phyloP scores from a whole-genome alignment of 1,284 basidiomycete genomes.

The Trichosporon asahii region DNA sequence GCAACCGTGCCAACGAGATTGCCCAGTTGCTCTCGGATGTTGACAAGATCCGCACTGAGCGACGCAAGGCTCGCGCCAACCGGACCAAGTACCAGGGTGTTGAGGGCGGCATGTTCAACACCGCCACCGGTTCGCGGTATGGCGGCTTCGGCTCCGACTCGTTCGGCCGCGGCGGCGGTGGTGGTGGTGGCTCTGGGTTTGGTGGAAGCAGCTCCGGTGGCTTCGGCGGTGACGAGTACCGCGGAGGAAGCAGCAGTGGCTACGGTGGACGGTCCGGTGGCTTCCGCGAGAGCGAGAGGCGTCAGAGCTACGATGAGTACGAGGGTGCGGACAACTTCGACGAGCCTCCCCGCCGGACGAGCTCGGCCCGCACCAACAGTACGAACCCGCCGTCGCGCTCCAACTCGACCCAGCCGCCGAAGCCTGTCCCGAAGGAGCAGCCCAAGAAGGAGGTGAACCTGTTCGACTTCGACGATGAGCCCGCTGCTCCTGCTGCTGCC shows the following conservation, averaged over 20 bases:
- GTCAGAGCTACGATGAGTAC: constrained; percentile 69
- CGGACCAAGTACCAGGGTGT: constrained; percentile 77
- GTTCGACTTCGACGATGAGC: constrained; percentile 71
- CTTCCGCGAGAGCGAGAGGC: constrained; percentile 16
- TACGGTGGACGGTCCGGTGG: background rate
- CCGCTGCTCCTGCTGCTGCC: constrained; percentile 34
- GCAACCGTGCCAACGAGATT: constrained; percentile 75
- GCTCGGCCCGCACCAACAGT: constrained; percentile 16
- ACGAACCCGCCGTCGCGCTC: constrained; percentile 44
- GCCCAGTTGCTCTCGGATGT: constrained; percentile 85
- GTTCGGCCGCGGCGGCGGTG: constrained; percentile 55
- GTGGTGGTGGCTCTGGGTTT: constrained; percentile 49
- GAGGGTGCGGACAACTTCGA: constrained; percentile 94
- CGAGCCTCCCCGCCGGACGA: constrained; percentile 43
- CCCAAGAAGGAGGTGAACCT: constrained; percentile 61
- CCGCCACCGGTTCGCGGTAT: constrained; percentile 58
- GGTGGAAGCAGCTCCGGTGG: constrained; percentile 26
- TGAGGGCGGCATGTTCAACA: constrained; percentile 55
- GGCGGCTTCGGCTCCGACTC: constrained; percentile 78
- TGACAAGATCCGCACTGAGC: constrained; percentile 81
- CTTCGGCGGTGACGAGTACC: constrained; percentile 33
- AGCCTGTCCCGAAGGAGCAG: constrained; percentile 53
- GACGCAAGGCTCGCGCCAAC: constrained; percentile 90
- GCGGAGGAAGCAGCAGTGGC: constrained; percentile 13
- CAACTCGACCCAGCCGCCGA: constrained; percentile 38